These are phyloP conservation scores for Solanum corneliomulleri DNA, from an alignment of 257 asterid genomes.

Conservation along the genomic window DNA sequence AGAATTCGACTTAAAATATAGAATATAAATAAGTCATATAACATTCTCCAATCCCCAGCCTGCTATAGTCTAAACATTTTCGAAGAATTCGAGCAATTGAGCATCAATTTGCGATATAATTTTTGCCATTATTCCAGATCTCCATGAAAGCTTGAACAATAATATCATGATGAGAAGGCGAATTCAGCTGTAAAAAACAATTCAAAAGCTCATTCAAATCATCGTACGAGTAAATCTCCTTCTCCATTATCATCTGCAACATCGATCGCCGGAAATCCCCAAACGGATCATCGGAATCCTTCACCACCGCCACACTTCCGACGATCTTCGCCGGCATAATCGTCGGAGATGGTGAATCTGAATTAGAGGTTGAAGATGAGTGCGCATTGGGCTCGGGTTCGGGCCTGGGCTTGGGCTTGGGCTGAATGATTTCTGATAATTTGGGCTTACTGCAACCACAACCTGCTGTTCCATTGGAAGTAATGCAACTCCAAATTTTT, in stretches of 20 bases:
- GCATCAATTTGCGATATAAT: not conserved
- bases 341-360: slow-evolving; percentile 2
- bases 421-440: slow-evolving; percentile 26
- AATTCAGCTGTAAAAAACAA: slow-evolving; percentile 50
- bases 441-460: slow-evolving; percentile 45
- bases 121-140: slow-evolving; percentile 32
- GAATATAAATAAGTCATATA: not conserved
- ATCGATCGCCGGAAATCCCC: slow-evolving; percentile 65
- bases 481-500: slow-evolving; percentile 13
- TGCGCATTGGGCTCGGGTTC: not conserved
- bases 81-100: not conserved
- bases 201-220: slow-evolving; percentile 61
- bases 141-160: slow-evolving; percentile 56
- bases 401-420: slow-evolving; percentile 24
- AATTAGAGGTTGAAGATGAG: slow-evolving; percentile 19
- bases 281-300: slow-evolving; percentile 61
- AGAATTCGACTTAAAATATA: not conserved
- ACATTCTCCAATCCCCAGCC: not conserved
- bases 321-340: slow-evolving; percentile 1
- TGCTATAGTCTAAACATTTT: not conserved
- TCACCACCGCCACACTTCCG: slow-evolving; percentile 49
- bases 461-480: not conserved
- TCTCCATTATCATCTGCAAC: slow-evolving; percentile 68
- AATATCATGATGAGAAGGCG: slow-evolving; percentile 38
- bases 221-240: slow-evolving; percentile 27